Evolutionary conservation across 2,329 filamentous ascomycete species (phyloP), one percentile per base, ranked within the genome.

Genomic region (Pseudocercospora crystallina): DNA sequence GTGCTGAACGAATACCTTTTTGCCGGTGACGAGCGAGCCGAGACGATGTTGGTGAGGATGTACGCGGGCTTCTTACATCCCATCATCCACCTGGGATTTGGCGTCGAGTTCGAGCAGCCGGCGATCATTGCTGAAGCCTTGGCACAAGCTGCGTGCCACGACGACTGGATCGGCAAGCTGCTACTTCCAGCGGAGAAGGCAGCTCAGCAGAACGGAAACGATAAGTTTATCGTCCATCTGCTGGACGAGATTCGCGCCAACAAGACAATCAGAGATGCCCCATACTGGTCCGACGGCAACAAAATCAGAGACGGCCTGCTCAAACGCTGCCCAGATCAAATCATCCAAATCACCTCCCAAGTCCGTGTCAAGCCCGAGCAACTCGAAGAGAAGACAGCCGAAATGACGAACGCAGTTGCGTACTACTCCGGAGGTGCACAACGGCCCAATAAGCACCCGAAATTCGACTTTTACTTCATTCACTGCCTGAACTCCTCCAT

Each of bases 71-170:
- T 92, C 56, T 61, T 90, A 2, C 89, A 95, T 64, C 89, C 90
- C 2, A 72, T 94, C 12, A 91, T 96, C 56, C 62, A 95, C 65
- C 78, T 95, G 14, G 87, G 90, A 42, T 95, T 90, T 65, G 90
- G 87, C 4, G 66, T 96, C 32, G 90, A 95, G 66, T 95, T 90
- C 73, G 68, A 79, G 8, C 89, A 95, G 65, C 89, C 89, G 2
- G 87, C 87, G 33, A 83, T 95, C 52, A 78, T 96, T 26, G 89
- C 90, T 5, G 82, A 92, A 71, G 90, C 76, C 1, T 80, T 96
- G 13, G 89, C 90, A 0, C 85, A 95, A 71, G 77, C 86, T 1
- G 82, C 86, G 7, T 81, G 90, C 1, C 89, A 95, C 64, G 72
- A 76, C 5, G 71, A 77, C 37, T 79, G 79, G 68, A 74, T 86